phyloP scores from a whole-genome alignment of 305 asterid species.

The Petunia hybrid region DNA sequence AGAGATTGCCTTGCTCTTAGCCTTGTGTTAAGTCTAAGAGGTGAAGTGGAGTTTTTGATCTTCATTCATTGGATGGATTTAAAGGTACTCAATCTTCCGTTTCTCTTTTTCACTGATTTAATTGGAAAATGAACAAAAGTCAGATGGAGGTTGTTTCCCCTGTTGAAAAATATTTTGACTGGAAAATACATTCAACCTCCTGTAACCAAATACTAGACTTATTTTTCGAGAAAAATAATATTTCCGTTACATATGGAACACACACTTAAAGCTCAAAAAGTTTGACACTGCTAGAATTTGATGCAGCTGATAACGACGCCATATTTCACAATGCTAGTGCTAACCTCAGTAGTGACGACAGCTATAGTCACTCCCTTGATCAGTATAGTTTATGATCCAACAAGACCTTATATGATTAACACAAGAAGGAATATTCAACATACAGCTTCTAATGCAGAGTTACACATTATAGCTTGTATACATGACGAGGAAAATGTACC shows the following conservation, averaged over 20 bases:
- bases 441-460: conserved; percentile 56
- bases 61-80: conserved; percentile 69
- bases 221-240: too few species aligned
- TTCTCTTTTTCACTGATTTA: neutral
- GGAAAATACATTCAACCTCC: too few species aligned
- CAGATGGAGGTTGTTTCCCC: too few species aligned
- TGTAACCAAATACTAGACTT: too few species aligned
- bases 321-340: conserved; percentile 60
- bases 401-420: conserved; percentile 83
- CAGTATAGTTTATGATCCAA: conserved; percentile 73
- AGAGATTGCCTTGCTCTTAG: conserved; percentile 75
- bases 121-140: neutral
- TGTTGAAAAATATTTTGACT: too few species aligned
- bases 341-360: conserved; percentile 50
- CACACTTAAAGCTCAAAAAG: neutral
- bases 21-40: conserved; percentile 68
- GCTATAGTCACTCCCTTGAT: conserved; percentile 64
- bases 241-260: too few species aligned
- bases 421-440: conserved; percentile 80
- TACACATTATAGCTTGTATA: conserved; percentile 63
- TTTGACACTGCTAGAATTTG: neutral
- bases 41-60: conserved; percentile 70
- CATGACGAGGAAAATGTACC: conserved; percentile 56
- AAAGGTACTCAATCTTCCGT: conserved; percentile 45
- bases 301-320: conserved; percentile 64